These are phyloP conservation scores for Tricholoma bakamatsutake DNA, from an alignment of 768 basidiomycete species.

Conservation along the genomic window DNA sequence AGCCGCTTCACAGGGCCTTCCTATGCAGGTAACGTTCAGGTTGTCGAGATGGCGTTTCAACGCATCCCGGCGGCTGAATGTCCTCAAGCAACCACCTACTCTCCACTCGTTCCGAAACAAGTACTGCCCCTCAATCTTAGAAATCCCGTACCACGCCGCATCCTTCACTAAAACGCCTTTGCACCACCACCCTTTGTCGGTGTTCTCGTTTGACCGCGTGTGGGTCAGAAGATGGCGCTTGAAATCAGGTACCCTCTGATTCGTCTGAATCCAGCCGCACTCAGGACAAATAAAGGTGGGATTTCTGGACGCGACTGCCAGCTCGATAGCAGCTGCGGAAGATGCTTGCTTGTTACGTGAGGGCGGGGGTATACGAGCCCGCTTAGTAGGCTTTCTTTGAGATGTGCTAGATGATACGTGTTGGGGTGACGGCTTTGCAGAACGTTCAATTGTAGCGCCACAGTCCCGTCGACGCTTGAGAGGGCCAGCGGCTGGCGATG, in stretches of 20 bases:
- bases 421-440: not conserved
- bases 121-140: constrained; percentile 19
- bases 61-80: constrained; percentile 41
- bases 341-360: constrained; percentile 43
- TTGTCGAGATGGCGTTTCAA: constrained; percentile 39
- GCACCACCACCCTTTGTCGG: constrained; percentile 30
- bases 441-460: constrained; percentile 4
- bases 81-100: constrained; percentile 35
- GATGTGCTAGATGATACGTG: constrained; percentile 2
- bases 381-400: constrained; percentile 14
- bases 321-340: constrained; percentile 18
- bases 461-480: constrained; percentile 26
- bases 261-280: constrained; percentile 42
- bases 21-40: constrained; percentile 22
- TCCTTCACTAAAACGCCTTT: constrained; percentile 28
- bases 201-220: constrained; percentile 37
- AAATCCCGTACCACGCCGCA: constrained; percentile 12
- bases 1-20: constrained; percentile 14
- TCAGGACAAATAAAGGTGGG: constrained; percentile 37
- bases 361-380: constrained; percentile 27
- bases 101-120: constrained; percentile 23
- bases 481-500: constrained; percentile 28
- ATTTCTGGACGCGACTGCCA: constrained; percentile 8
- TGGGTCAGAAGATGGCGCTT: constrained; percentile 55
- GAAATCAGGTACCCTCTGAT: constrained; percentile 51